Evolutionary conservation across 495 filamentous ascomycete genomes (phyloP).

Genomic region (Hypoxylon lienhwacheense): DNA sequence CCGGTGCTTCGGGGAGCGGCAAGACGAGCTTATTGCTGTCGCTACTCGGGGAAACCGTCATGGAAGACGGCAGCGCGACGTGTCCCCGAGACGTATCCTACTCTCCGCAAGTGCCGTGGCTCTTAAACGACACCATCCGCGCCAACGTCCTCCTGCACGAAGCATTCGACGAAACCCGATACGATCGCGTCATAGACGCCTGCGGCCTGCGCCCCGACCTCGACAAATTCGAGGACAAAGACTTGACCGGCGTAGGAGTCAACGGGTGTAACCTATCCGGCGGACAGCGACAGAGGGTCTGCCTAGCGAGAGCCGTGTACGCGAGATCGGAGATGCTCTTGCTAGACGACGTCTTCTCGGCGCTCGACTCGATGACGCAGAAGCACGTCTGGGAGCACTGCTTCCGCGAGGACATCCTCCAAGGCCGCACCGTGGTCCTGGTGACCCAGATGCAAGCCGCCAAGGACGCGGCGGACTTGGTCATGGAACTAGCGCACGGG

Average conservation of each 20-base stretch:
- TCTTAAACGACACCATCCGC: background rate
- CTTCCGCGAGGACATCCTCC: background rate
- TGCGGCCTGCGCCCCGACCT: background rate
- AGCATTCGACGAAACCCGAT: background rate
- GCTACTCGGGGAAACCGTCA: background rate
- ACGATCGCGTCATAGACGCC: background rate
- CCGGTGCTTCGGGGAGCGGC: background rate
- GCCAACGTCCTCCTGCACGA: background rate
- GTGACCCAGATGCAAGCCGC: background rate
- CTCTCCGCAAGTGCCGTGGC: background rate
- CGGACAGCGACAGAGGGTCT: constrained; percentile 2
- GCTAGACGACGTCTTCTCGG: constrained; percentile 4
- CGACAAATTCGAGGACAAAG: background rate
- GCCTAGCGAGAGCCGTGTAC: background rate
- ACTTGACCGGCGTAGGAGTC: background rate
- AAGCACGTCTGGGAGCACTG: background rate
- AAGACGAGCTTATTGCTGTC: background rate
- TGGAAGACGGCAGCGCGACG: background rate
- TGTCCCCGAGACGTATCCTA: constrained; percentile 2
- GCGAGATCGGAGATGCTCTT: background rate
- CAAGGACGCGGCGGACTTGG: background rate
- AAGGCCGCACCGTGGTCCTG: background rate
- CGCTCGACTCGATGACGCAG: background rate
- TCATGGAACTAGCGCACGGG: background rate
- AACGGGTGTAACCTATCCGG: background rate